Evolutionary conservation across 2,329 filamentous ascomycete genomes (phyloP), one percentile per base, ranked within the genome.

Genomic region (Cytospora piceicola): DNA sequence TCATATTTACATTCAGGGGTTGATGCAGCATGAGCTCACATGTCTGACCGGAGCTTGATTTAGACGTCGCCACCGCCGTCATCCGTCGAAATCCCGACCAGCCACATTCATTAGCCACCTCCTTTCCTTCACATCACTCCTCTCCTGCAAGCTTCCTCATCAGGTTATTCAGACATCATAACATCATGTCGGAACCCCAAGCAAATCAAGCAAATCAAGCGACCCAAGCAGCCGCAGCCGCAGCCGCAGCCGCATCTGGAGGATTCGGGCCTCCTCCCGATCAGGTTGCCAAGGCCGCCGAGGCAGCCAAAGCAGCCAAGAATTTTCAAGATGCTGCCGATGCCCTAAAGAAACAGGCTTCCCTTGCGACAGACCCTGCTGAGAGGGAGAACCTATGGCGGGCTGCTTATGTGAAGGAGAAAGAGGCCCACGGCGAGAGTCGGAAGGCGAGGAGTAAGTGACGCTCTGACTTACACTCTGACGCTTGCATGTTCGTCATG

Each of bases 371-470:
- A 24, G 66, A 67, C 39, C 63, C 66, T 5, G 66, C 39, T 4
- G 66, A 65, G 51, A 63, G 66, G 32, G 66, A 67, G 58, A 56
- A 57, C 32, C 36, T 67, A 17, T 62, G 61, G 63, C 64, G 39
- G 22, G 61, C 66, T n/a, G 66, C 59, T 14, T 67, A 67, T 12
- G 42, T 54, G n/a, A 67, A 67, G 55, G 66, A 67, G 51, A 67
- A 67, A 36, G 66, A 65, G 39, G 66, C 66, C 9, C 66, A 67
- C 22, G 66, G 66, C 11, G 66, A 67, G 51, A 67, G 66, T 54
- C 65, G 65, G 51, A 67, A 67, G 55, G 66, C 66, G 29, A 65
- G 66, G 49, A 53, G 66, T 67, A 20, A 64, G 65, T 62, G 3
- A n/a, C 20, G 5, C 5, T 24, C 22, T 57, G 55, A 29, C n/a